A percentile compares a stretch with the other conserved stretches of the same genome.
Evolutionary conservation across 257 asterid genomes (phyloP).

Genomic region (Primulina huaijiensis): DNA sequence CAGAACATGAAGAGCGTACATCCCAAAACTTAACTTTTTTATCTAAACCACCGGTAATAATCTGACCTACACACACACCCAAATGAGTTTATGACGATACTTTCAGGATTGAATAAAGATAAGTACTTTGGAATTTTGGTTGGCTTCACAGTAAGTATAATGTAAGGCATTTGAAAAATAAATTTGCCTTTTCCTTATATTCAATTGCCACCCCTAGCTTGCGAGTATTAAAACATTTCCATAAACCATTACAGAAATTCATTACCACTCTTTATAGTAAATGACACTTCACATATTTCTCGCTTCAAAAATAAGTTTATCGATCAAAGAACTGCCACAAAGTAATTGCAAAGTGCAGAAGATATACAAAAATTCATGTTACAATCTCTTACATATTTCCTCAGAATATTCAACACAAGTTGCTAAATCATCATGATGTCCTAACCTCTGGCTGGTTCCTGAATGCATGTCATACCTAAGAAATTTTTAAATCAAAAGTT

Average conservation of each 20-base stretch:
- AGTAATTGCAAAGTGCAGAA: neutral
- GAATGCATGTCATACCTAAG: constrained; percentile 70
- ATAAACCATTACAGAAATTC: neutral
- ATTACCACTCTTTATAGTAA: too few relatives aligned
- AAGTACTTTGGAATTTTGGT: constrained; percentile 5
- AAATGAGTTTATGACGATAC: neutral
- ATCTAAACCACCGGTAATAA: constrained; percentile 76
- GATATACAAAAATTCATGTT: constrained; percentile 3
- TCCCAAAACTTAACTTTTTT: constrained; percentile 80
- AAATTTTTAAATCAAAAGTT: constrained; percentile 24
- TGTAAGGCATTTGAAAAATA: neutral
- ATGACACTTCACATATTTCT: neutral
- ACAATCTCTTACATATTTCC: constrained; percentile 59
- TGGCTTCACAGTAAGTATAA: constrained; percentile 4
- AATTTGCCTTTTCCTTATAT: neutral
- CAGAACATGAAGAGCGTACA: constrained; percentile 44
- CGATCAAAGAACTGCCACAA: too few relatives aligned
- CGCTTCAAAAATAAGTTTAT: neutral
- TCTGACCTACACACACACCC: constrained; percentile 48
- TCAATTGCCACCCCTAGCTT: constrained; percentile 10
- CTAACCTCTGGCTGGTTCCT: constrained; percentile 48
- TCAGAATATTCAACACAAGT: constrained; percentile 72
- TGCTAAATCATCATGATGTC: constrained; percentile 69
- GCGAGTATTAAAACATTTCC: constrained; percentile 8
- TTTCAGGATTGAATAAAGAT: constrained; percentile 8